Percentiles rank a stretch among this genome's conserved stretches.
phyloP scores from a whole-genome alignment of 352 stramenopile species.

The Globisporangium parvum region DNA sequence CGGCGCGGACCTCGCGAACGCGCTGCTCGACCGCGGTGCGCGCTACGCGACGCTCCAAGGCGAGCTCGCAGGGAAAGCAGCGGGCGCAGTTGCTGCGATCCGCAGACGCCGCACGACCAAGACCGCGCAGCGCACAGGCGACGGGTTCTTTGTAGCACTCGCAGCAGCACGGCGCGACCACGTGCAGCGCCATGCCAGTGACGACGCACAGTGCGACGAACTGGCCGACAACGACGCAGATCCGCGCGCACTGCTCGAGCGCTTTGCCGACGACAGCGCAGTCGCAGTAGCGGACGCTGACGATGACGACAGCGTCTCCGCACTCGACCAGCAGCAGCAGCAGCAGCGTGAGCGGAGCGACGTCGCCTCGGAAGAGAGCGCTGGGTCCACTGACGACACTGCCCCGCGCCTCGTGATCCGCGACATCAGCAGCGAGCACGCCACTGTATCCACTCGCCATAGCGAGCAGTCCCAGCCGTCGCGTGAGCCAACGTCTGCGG shows the following conservation, averaged over 20 bases:
- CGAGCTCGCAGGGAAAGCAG: slow-evolving; percentile 3
- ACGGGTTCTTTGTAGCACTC: background rate
- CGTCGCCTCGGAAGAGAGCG: background rate
- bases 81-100: background rate
- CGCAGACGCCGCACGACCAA: slow-evolving; percentile 1
- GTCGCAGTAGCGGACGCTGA: background rate
- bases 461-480: no score
- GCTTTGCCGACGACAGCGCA: background rate
- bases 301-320: background rate
- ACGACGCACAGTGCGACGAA: background rate
- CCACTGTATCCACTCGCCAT: no score
- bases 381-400: slow-evolving; percentile 3
- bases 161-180: background rate
- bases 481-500: no score
- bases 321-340: background rate
- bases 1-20: slow-evolving; percentile 13
- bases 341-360: slow-evolving; percentile 1
- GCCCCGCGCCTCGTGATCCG: slow-evolving; percentile 25
- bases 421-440: slow-evolving; percentile 26
- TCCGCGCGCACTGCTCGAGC: slow-evolving; percentile 10
- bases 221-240: background rate
- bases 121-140: background rate
- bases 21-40: slow-evolving; percentile 1
- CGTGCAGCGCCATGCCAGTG: background rate
- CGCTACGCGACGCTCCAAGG: background rate